Percentiles rank a stretch among this genome's conserved stretches.
phyloP scores from a whole-genome alignment of 2,329 filamentous ascomycete species.

The Neonectria magnoliae region DNA sequence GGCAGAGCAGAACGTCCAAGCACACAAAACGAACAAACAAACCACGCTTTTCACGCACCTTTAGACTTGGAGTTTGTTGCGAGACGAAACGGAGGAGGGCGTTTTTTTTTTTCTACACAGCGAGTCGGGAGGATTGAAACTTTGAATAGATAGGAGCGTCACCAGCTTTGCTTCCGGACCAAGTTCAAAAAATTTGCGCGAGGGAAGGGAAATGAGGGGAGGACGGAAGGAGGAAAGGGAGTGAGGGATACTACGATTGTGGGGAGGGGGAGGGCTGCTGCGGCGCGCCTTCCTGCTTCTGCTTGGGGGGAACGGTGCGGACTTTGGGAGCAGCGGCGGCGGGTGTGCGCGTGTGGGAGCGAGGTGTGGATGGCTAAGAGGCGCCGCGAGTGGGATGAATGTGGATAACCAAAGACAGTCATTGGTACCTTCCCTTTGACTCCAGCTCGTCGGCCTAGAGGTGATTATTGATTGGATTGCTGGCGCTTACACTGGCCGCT shows the following conservation, averaged over 20 bases:
- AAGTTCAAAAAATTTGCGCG: slow-evolving; percentile 37
- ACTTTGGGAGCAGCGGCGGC: slow-evolving; percentile 7
- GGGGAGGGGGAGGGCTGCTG: slow-evolving; percentile 21
- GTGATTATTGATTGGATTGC: slow-evolving; percentile 6
- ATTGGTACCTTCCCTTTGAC: slow-evolving; percentile 15
- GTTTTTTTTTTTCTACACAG: slow-evolving; percentile 10
- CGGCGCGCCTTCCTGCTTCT: slow-evolving; percentile 21
- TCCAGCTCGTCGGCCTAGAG: slow-evolving; percentile 16
- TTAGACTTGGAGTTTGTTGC: slow-evolving; percentile 9
- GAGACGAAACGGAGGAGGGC: background rate
- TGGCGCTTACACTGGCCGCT: slow-evolving; percentile 11
- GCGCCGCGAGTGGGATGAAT: background rate
- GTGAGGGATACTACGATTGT: slow-evolving; percentile 20
- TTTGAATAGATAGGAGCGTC: slow-evolving; percentile 11
- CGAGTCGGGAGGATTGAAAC: slow-evolving; percentile 12
- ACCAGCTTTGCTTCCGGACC: slow-evolving; percentile 18
- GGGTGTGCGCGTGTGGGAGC: slow-evolving; percentile 9
- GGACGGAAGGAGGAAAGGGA: slow-evolving; percentile 20
- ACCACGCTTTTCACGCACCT: slow-evolving; percentile 20
- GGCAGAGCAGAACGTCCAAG: slow-evolving; percentile 4
- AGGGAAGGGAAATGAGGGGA: slow-evolving; percentile 38
- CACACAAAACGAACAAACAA: slow-evolving; percentile 15
- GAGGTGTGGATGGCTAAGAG: background rate
- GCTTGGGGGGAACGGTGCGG: slow-evolving; percentile 6
- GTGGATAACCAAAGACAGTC: background rate